Evolutionary conservation across 345 rosid genomes (phyloP), one percentile per base, ranked within the genome.

Genomic region (Salix exigua): DNA sequence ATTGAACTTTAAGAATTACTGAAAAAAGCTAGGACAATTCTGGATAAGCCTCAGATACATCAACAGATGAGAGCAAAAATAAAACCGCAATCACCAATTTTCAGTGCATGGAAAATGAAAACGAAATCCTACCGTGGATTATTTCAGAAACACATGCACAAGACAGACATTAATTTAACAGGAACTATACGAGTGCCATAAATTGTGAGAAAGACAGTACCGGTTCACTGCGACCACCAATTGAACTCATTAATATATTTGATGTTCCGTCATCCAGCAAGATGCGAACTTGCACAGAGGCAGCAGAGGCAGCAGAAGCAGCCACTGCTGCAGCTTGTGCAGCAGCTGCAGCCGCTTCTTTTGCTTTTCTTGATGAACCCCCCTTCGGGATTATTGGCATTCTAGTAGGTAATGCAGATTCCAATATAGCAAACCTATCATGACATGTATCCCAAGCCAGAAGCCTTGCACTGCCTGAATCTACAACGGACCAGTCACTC

Each of bases 191-290:
- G 74, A 81, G 76, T 25, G 58, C n/a, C 61, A 75, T 40, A 53
- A 55, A 77, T 13, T 31, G 33, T 68, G 71, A 72, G 58, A 77
- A 79, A 74, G 75, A 80, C 60, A 66, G 33, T 89, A 96, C 99
- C 88, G 97, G 99, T 81, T 96, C 99, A 84, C 88, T 84, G 79
- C 95, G 93, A 79, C 92, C 88, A 73, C 97, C 99, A 23, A 93
- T 84, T 60, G 99, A 96, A 79, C 91, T 92, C 98, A 92, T 93
- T 65, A 96, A 87, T 79, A 96, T 90, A 86, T 96, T 96, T 78
- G 99, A 96, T 71, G 98, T 96, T 78, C 99, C 99, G 84, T 96
- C 98, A 85, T 96, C 99, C 82, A 96, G 88, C 82, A 96, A 90
- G 81, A 96, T 93, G 77, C 98, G 99, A 77, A 94, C 98, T 96